Base-by-base conservation (phyloP, 192 early-diverging fungal genomes). In the Backusella psychrophila region DNA sequence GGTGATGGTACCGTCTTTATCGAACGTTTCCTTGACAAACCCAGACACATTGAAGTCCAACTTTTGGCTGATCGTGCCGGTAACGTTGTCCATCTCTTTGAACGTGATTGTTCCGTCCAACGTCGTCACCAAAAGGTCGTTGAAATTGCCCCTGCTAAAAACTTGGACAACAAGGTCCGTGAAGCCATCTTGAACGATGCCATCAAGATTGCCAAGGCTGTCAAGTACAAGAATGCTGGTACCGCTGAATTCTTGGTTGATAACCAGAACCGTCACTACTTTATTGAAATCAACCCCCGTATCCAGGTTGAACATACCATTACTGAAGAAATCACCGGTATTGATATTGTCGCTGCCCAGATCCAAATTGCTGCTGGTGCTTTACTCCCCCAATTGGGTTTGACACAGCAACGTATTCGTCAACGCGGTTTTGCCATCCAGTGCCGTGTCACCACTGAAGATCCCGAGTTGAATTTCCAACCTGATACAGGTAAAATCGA, bases 281-380 rank as follows among this genome's bases (percentile, higher is more conserved):
- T 99, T 76, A 97, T 99, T 72, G 97, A 99, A 86, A 95, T 98
- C 78, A 98, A 99, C 82, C 96, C 97, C 66, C 91, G 97, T 84
- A 94, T 99, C 72, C 97, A 99, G 85, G 97, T 99, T 33, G 97
- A 99, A 86, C 97, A 99, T 84, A 95, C 95, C 38, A 95, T 98
- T 46, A 98, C 97, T 66, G 97, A 99, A 86, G 95, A 97, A 84
- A 91, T 98, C 69, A 97, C 96, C 19, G 97, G 97, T 34, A 89
- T 99, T 52, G 96, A 99, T 81, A 89, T 99, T 69, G 93, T 98
- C 36, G 90, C 94, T 72, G 88, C 94, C 52, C 97, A 99, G 81
- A 94, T 99, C 77, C 94, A 96, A 80, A 96, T 99, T 74, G 97
- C 97, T 29, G 92, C 94, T 0, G 97, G 97, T 67, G 90, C 89